Evolutionary conservation across 2,329 filamentous ascomycete species (phyloP), one percentile per base, ranked within the genome.

Genomic region (Phialophora verrucosa): DNA sequence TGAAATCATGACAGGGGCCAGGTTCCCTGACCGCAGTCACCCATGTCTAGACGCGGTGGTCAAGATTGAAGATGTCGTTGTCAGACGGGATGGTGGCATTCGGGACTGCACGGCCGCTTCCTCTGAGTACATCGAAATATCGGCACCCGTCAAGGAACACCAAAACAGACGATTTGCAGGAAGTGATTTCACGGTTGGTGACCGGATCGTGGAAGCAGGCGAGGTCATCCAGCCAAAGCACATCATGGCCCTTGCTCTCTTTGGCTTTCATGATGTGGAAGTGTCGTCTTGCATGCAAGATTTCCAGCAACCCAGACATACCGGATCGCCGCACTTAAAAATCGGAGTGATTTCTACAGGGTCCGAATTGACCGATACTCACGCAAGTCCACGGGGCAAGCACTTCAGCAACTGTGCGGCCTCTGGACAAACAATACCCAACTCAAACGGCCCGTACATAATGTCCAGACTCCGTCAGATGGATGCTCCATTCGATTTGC

Each of bases 371-470:
- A 44, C 11, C 4, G 42, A 44, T 14, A 44, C n/a, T 44, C 12
- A 3, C 42, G 29, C 29, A 29, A 44, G 8, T 20, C 42, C 42
- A 20, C 12, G 2, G n/a, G 42, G n/a, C 42, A 4, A 66, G 17
- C 17, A 53, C 6, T 14, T 25, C 3, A 29, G 29, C 23, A 27
- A 8, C 35, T 4, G n/a, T 42, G 23, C 27, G 14, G 17, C 11
- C 17, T 20, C 20, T 6, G 25, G 25, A 4, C 63, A 70, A 54
- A 57, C 53, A 20, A 61, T 74, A 25, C 50, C 59, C 4, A 72
- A 75, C 55, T 58, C 65, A 7, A 75, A 75, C 55, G 74, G 74
- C 2, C 74, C 74, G 1, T 75, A 73, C 64, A 47, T 75, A 3
- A 65, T 29, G 4, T 55, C 72, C 17, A 59, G 60, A 14, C 60